A percentile compares a stretch with the other conserved stretches of the same genome.
These are phyloP conservation scores for Aspergillus spinulosporus DNA, from an alignment of 2,329 filamentous ascomycete species.

Conservation along the genomic window DNA sequence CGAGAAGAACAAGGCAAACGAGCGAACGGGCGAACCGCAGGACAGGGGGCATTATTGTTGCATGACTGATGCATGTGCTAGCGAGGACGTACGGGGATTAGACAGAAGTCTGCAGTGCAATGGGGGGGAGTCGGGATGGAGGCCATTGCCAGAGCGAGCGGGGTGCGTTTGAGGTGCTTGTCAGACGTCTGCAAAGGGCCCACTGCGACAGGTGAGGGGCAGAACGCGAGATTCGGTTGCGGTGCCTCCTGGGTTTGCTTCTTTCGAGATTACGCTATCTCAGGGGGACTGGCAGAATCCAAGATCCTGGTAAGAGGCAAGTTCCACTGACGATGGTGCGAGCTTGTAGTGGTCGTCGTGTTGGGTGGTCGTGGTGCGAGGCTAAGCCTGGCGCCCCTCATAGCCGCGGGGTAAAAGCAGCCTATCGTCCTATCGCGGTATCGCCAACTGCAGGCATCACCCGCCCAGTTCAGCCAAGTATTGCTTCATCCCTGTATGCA, in stretches of 20 bases:
- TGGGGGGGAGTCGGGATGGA: constrained; percentile 62
- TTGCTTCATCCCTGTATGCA: background rate
- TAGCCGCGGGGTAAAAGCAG: background rate
- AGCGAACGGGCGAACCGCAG: background rate
- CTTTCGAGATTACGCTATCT: background rate
- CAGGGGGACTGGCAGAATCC: background rate
- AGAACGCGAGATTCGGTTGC: background rate
- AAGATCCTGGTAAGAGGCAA: background rate
- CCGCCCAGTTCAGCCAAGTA: background rate
- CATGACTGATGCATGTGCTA: background rate
- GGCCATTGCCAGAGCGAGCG: constrained; percentile 21
- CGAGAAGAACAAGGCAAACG: background rate
- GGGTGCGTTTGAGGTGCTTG: constrained; percentile 3
- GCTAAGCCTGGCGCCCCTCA: background rate
- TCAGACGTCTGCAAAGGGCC: background rate
- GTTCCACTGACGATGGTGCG: background rate
- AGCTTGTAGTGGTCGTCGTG: background rate
- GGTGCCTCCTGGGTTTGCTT: background rate
- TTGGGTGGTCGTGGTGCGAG: background rate
- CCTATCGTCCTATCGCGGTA: background rate
- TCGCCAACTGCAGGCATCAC: background rate
- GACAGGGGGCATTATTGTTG: background rate
- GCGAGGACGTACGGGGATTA: constrained; percentile 67
- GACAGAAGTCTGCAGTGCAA: constrained; percentile 87
- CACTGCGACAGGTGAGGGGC: background rate